phyloP scores from a whole-genome alignment of 352 stramenopile species.

The Saprolegnia diclina region DNA sequence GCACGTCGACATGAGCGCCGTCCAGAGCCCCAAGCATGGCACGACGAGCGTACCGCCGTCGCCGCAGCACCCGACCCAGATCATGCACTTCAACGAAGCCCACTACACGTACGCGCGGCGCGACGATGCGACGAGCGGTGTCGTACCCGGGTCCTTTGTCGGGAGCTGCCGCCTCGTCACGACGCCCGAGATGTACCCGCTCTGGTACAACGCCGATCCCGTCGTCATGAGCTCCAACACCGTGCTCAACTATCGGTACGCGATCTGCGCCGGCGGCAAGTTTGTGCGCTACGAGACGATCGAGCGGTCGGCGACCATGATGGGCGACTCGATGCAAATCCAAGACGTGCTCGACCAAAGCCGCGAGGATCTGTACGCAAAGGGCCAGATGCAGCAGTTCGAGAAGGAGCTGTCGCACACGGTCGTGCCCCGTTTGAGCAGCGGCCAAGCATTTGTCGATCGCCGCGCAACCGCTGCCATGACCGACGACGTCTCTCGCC shows the following conservation, averaged over 20 bases:
- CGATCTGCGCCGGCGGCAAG: slow-evolving; percentile 65
- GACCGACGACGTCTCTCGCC: neutral
- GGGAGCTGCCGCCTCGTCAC: slow-evolving; percentile 56
- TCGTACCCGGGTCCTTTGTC: slow-evolving; percentile 43
- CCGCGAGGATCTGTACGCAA: slow-evolving; percentile 10
- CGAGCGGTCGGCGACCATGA: slow-evolving; percentile 18
- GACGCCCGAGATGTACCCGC: slow-evolving; percentile 79
- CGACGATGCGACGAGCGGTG: slow-evolving; percentile 27
- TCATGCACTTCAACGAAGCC: slow-evolving; percentile 13
- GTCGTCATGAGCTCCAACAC: slow-evolving; percentile 56
- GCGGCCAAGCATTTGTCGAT: slow-evolving; percentile 76
- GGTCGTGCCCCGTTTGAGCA: slow-evolving; percentile 71
- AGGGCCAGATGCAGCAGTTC: neutral
- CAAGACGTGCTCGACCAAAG: slow-evolving; percentile 54
- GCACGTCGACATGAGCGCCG: slow-evolving; percentile 7
- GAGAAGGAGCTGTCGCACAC: neutral
- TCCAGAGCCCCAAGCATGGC: slow-evolving; percentile 27
- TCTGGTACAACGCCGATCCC: slow-evolving; percentile 86
- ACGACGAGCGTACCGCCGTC: slow-evolving; percentile 31
- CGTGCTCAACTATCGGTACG: slow-evolving; percentile 79
- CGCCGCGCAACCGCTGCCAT: slow-evolving; percentile 35
- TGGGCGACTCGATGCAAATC: slow-evolving; percentile 38
- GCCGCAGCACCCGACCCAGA: slow-evolving; percentile 44
- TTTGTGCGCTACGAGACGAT: slow-evolving; percentile 75
- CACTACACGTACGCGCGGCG: slow-evolving; percentile 14